Percentiles rank a stretch among this genome's conserved stretches.
phyloP scores from a whole-genome alignment of 1,284 basidiomycete species.

The Ceratobasidium sp. region DNA sequence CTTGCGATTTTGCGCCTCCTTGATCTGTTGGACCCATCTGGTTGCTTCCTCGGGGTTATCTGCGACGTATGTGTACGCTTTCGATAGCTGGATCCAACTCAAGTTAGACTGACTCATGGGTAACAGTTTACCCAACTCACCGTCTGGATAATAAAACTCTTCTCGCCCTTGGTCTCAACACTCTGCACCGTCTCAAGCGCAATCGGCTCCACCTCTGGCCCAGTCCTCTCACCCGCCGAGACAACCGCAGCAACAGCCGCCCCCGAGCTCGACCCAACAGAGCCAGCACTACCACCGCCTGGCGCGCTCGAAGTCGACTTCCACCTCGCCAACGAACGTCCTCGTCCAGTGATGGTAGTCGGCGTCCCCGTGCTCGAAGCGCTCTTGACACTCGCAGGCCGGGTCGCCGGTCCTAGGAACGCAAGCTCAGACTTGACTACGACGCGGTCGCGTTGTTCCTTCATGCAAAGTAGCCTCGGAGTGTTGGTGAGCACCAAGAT shows the following conservation, averaged over 20 bases:
- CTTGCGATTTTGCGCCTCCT: conserved; percentile 25
- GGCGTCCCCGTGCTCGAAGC: background rate
- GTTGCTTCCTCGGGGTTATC: conserved; percentile 41
- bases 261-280: background rate
- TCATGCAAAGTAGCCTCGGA: conserved; percentile 47
- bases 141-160: conserved; percentile 47
- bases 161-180: conserved; percentile 49
- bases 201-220: background rate
- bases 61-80: conserved; percentile 48
- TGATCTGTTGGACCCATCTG: conserved; percentile 48
- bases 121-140: conserved; percentile 30
- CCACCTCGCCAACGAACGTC: conserved; percentile 32
- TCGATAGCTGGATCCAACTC: conserved; percentile 23
- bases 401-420: background rate
- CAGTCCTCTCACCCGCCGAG: background rate
- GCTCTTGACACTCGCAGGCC: background rate
- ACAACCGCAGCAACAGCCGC: background rate
- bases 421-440: conserved; percentile 30
- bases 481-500: conserved; percentile 48
- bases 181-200: conserved; percentile 39
- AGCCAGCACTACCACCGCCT: too few relatives aligned
- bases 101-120: background rate
- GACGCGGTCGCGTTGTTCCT: conserved; percentile 45
- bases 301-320: conserved; percentile 17
- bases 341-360: background rate